Evolutionary conservation across 208 protist genomes (phyloP).

Genomic region (Wallacemonas sp.): DNA sequence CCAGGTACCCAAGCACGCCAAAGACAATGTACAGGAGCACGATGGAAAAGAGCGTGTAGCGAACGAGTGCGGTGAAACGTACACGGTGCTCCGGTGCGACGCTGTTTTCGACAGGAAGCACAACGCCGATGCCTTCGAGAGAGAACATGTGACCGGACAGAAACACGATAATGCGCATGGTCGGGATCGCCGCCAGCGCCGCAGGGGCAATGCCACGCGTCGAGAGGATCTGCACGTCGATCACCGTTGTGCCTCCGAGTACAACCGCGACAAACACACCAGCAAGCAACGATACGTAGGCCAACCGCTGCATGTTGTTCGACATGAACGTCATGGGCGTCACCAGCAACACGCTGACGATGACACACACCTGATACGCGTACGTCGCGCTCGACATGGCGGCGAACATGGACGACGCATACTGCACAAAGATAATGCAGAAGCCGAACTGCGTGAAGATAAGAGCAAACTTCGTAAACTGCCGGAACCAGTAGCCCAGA

Average conservation of each 20-base stretch:
- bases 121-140: constrained; percentile 71
- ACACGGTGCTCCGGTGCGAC: constrained; percentile 39
- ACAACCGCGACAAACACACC: constrained; percentile 51
- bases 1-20: constrained; percentile 67
- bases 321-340: constrained; percentile 73
- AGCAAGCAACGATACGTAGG: constrained; percentile 64
- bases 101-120: constrained; percentile 81
- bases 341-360: constrained; percentile 43
- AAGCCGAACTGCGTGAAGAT: constrained; percentile 89
- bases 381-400: constrained; percentile 23
- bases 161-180: constrained; percentile 56
- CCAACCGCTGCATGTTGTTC: constrained; percentile 49
- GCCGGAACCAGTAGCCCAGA: constrained; percentile 48
- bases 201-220: constrained; percentile 36
- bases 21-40: constrained; percentile 65
- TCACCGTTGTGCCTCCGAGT: constrained; percentile 48
- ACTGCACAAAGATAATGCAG: constrained; percentile 83
- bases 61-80: constrained; percentile 39
- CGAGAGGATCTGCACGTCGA: constrained; percentile 39
- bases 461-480: constrained; percentile 64
- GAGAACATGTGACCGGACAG: constrained; percentile 80
- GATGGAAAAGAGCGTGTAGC: constrained; percentile 53
- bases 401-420: constrained; percentile 71
- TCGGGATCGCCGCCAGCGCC: constrained; percentile 26
- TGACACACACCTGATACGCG: constrained; percentile 51